Base-by-base conservation (phyloP, 169 alveolate species). In the Babesia bovis region DNA sequence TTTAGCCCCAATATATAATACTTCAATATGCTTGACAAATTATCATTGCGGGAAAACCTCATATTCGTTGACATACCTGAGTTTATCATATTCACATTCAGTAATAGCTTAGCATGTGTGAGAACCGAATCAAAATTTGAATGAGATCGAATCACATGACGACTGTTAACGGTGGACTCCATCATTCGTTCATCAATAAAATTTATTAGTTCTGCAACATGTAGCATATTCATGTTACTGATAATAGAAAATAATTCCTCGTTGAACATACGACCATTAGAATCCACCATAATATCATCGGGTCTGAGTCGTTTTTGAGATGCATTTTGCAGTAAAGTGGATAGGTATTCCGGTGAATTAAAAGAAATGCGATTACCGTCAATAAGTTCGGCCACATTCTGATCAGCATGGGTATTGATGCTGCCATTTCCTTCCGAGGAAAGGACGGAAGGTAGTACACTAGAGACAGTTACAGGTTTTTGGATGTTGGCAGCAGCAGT, bases 141-240 rank as follows among this genome's bases (percentile, higher is more conserved):
- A 58, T 68, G 66, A 10, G 60, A 33, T 32, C 42, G 50, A n/a
- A 79, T 36, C 23, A 79, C 47, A 25, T 57, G 58, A 19, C 87
- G 55, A 25, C 78, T 63, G 36, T 60, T 70, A 40, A 52, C 66
- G n/a, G 51, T 57, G 21, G 87, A 69, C 56, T 70, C 69, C 38
- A 26, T 38, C 61, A 67, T 71, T 45, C 57, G 40, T 1, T 28
- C 38, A 57, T 79, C 75, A 5, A 79, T 79, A 35, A 21, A 35
- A n/a, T 59, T 55, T 12, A 79, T 83, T 6, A 50, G n/a, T 13
- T 68, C 58, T 17, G 50, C 52, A 21, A 79, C 70, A 41, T 79
- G 83, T n/a, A 61, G 33, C 87, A 79, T 69, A 30, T 41, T 56
- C 87, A 79, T 79, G 12, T 59, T 40, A 19, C 57, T 67, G 21